Conservation (phyloP, 176 grass and related monocot species). For the Carex cristatella region DNA sequence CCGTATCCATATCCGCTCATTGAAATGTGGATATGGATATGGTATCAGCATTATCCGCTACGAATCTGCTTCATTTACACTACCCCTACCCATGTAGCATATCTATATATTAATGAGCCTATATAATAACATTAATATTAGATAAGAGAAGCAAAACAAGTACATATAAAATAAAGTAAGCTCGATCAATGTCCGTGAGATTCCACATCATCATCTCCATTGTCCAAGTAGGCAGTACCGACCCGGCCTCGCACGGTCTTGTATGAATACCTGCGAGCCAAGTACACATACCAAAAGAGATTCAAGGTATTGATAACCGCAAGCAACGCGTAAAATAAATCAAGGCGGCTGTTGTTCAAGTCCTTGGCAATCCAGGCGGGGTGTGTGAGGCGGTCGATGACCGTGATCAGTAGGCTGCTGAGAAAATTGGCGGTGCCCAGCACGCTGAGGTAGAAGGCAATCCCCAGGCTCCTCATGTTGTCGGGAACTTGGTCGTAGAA, state of each 20-base stretch:
- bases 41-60: too few species aligned
- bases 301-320: conserved; percentile 33
- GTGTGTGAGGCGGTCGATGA: conserved; percentile 27
- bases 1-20: too few species aligned
- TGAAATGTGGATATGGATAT: too few species aligned
- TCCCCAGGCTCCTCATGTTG: conserved; percentile 73
- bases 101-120: not conserved
- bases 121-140: not conserved
- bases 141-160: not conserved
- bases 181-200: not conserved
- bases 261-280: conserved; percentile 60
- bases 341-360: conserved; percentile 50
- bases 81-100: not conserved
- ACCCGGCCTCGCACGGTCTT: conserved; percentile 50
- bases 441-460: conserved; percentile 66
- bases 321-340: conserved; percentile 72
- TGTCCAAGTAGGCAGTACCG: conserved; percentile 20
- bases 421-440: conserved; percentile 62
- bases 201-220: conserved; percentile 14
- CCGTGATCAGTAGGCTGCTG: conserved; percentile 56
- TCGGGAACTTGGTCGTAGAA: conserved; percentile 89
- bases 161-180: not conserved
- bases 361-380: conserved; percentile 65
- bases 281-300: conserved; percentile 41
- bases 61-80: too few species aligned